Percentiles rank a stretch among this genome's conserved stretches.
phyloP scores from a whole-genome alignment of 1,284 basidiomycete species.

The Ustilago esculenta region DNA sequence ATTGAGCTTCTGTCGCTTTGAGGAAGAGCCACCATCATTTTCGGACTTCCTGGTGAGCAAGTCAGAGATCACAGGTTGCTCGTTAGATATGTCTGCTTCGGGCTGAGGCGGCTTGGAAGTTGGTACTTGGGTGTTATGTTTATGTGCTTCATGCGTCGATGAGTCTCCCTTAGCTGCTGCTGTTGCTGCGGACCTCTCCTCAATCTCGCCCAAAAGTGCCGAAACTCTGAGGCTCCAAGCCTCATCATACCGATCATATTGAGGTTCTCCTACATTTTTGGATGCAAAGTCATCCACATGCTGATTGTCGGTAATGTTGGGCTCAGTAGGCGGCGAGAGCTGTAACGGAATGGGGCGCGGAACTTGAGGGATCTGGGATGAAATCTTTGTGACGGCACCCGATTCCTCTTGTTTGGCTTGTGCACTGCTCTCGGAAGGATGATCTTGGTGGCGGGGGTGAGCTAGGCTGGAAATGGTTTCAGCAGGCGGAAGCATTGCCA shows the following conservation, averaged over 20 bases:
- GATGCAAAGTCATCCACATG: background rate
- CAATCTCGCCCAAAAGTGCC: conserved; percentile 1
- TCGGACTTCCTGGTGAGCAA: conserved; percentile 3
- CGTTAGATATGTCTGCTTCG: background rate
- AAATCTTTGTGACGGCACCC: background rate
- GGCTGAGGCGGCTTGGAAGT: background rate
- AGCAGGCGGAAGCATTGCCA: too few relatives aligned
- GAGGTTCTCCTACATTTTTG: background rate
- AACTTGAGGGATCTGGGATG: background rate
- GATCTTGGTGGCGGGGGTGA: too few relatives aligned
- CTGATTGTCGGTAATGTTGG: background rate
- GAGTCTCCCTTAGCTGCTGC: background rate
- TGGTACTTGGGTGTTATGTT: background rate
- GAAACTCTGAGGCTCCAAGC: conserved; percentile 1
- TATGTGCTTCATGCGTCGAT: background rate
- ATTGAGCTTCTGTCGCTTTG: conserved; percentile 14
- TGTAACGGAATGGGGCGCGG: background rate
- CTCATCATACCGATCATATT: background rate
- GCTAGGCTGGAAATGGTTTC: too few relatives aligned
- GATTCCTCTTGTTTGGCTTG: too few relatives aligned
- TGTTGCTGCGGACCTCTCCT: background rate
- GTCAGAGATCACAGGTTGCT: background rate
- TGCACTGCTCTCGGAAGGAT: too few relatives aligned
- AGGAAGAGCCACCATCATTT: background rate
- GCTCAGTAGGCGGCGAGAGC: background rate